Evolutionary conservation across 1,284 basidiomycete genomes (phyloP), one percentile per base, ranked within the genome.

Genomic region (Cerrena zonata): DNA sequence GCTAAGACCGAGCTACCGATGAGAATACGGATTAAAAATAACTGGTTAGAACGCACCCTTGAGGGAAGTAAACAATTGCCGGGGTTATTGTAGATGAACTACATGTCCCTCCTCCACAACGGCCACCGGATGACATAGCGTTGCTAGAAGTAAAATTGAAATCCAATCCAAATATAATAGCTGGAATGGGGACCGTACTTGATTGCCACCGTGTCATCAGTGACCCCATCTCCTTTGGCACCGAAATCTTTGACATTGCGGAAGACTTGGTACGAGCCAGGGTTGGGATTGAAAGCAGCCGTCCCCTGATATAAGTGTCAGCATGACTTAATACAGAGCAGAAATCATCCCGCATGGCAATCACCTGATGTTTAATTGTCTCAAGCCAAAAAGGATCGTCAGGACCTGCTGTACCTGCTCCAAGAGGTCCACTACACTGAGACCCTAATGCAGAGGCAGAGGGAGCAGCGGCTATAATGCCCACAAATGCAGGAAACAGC

Each of bases 131-230:
- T 19, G 76, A 69, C 47, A 86, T 84, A 13, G 84, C 83, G 37
- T 65, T 60, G 57, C 80, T 83, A 52, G 1, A 51, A 21, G 19
- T 44, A 18, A 34, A 18, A 22, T 18, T 18, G 26, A 48, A 5
- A 15, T 3, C 21, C 50, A 10, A 10, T 30, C 10, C 45, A 40
- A n/a, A 30, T n/a, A n/a, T 52, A 34, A 41, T 21, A 12, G 21
- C 2, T 15, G 15, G 15, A 7, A 34, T 34, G 11, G 12, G 10
- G 24, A 50, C 21, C 7, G 21, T 53, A 82, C 79, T 86, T 84
- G 65, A 87, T 86, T 3, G 84, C 85, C 37, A 65, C 72, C 4
- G 84, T 86, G 58, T 89, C 86, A 59, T 89, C 86, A 0, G 78
- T 76, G 1, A 79, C 68, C 54, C 85, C 84, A 65, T 88, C 84